Evolutionary conservation across 192 early-diverging fungal species (phyloP).

Genomic region (Entrophospora sp.): DNA sequence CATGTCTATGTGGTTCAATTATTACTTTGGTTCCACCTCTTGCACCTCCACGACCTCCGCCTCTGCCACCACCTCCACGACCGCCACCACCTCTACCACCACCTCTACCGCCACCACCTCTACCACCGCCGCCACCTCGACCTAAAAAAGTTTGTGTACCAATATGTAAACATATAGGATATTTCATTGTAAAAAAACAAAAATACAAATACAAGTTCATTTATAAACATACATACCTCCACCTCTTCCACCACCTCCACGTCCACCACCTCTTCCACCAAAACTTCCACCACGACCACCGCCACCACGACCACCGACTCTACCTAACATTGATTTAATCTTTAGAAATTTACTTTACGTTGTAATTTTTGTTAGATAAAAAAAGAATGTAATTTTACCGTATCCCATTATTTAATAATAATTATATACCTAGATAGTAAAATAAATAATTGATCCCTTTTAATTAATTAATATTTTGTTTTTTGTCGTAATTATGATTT

Average conservation of each 20-base stretch:
- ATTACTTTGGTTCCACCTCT: conserved; percentile 89
- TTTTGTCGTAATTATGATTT: no score
- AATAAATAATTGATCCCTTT: no score
- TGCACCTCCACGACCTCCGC: conserved; percentile 67
- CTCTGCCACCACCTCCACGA: conserved; percentile 43
- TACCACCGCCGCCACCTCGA: conserved; percentile 38
- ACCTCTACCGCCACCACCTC: conserved; percentile 40
- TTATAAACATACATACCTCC: no score
- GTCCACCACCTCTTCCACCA: conserved; percentile 25
- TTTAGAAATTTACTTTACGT: no score
- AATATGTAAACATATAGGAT: background rate
- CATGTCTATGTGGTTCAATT: conserved; percentile 95
- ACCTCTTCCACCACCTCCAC: conserved; percentile 25
- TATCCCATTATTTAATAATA: no score
- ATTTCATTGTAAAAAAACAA: background rate
- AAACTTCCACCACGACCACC: no score
- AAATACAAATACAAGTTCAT: background rate
- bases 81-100: conserved; percentile 49
- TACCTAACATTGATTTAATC: no score
- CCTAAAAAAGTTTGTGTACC: conserved; percentile 28
- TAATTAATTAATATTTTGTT: no score
- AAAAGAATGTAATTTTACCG: no score
- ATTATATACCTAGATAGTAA: no score
- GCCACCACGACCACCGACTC: no score
- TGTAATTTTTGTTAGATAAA: no score